phyloP scores from a whole-genome alignment of 345 rosid genomes.

The Cardamine resedifolia region DNA sequence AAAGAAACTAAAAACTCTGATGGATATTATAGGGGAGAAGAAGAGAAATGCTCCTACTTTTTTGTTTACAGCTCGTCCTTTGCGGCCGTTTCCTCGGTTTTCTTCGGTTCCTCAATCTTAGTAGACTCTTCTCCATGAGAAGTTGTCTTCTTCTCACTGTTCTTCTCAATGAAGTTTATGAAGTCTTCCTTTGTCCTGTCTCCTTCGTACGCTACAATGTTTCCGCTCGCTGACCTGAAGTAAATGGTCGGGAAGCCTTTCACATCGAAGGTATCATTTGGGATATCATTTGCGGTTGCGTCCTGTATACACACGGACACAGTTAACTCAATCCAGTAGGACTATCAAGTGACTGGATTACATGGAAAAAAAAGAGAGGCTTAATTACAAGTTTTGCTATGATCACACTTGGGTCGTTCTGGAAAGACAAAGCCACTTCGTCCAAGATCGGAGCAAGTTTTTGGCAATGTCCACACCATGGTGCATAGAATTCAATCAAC shows the following conservation, averaged over 20 bases:
- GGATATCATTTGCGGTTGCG: conserved; percentile 81
- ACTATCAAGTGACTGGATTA: neutral
- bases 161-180: conserved; percentile 79
- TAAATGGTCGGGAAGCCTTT: conserved; percentile 81
- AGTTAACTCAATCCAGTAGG: neutral
- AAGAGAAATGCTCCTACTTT: conserved; percentile 22
- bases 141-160: conserved; percentile 48
- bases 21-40: neutral
- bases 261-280: conserved; percentile 64
- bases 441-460: conserved; percentile 90
- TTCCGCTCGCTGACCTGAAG: conserved; percentile 78
- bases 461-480: conserved; percentile 99
- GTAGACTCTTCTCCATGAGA: conserved; percentile 32
- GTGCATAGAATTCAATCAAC: conserved; percentile 90
- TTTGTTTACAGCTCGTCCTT: conserved; percentile 72
- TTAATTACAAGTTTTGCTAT: conserved; percentile 89
- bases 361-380: conserved; percentile 14
- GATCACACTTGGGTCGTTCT: conserved; percentile 58
- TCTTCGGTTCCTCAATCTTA: conserved; percentile 28
- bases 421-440: conserved; percentile 75
- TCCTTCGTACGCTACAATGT: conserved; percentile 60
- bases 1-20: neutral
- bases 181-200: conserved; percentile 80
- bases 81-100: conserved; percentile 25
- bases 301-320: conserved; percentile 46